These are phyloP conservation scores for Malbranchea zuffiana DNA, from an alignment of 2,329 filamentous ascomycete genomes.

Conservation along the genomic window DNA sequence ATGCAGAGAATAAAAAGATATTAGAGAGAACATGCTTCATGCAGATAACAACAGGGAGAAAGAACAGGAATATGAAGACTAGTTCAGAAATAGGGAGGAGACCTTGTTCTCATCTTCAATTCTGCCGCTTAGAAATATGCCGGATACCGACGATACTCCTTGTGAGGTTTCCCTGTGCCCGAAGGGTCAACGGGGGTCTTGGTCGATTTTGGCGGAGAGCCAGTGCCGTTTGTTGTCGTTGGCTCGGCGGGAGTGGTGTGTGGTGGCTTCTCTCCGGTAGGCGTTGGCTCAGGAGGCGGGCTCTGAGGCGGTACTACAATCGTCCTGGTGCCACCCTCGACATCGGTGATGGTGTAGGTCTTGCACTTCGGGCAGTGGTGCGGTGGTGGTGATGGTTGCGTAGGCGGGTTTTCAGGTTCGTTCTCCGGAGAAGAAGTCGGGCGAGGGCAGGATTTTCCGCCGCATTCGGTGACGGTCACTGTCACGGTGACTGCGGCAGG, in stretches of 20 bases:
- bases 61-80: too few species aligned
- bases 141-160: conserved; percentile 4
- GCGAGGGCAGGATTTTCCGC: conserved; percentile 8
- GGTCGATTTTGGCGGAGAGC: too few species aligned
- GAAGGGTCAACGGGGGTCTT: too few species aligned
- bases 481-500: conserved; percentile 13
- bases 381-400: conserved; percentile 2
- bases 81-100: too few species aligned
- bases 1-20: too few species aligned
- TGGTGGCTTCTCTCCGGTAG: conserved; percentile 7
- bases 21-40: too few species aligned
- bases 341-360: conserved; percentile 22
- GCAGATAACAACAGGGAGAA: too few species aligned
- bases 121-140: conserved; percentile 1
- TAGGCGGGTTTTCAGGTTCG: conserved; percentile 5
- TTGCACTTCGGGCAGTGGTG: conserved; percentile 18
- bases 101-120: too few species aligned
- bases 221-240: conserved; percentile 4
- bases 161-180: too few species aligned
- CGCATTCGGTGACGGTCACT: conserved; percentile 15
- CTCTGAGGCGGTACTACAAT: conserved; percentile 19
- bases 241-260: conserved; percentile 2
- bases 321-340: conserved; percentile 19
- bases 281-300: background rate
- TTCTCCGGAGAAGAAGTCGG: conserved; percentile 7